Conservation (phyloP, 2,329 filamentous ascomycete species). For the Fusarium incarnatum region DNA sequence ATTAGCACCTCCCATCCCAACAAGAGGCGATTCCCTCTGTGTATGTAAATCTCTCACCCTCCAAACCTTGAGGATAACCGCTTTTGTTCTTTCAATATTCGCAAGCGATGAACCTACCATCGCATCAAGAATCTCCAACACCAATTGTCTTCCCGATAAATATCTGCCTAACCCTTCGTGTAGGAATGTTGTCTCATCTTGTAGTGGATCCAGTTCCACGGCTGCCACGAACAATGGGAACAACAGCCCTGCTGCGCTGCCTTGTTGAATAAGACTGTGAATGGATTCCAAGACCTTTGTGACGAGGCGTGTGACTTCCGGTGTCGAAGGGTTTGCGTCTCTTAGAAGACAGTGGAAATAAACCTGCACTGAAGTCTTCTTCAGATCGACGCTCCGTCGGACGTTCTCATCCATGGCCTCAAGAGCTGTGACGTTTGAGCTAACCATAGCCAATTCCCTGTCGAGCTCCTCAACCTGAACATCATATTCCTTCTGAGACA, state of each 20-base stretch:
- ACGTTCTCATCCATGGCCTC: conserved; percentile 29
- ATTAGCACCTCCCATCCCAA: conserved; percentile 7
- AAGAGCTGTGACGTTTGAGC: not conserved
- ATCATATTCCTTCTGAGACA: conserved; percentile 1
- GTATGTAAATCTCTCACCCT: conserved; percentile 53
- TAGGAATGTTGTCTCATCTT: conserved; percentile 17
- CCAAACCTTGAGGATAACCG: conserved; percentile 62
- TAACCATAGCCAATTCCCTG: not conserved
- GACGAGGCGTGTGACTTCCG: conserved; percentile 12
- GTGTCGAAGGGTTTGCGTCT: conserved; percentile 54
- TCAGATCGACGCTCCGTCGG: conserved; percentile 47
- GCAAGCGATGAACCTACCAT: conserved; percentile 56
- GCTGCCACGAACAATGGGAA: conserved; percentile 43
- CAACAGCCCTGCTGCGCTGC: conserved; percentile 34
- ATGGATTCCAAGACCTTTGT: conserved; percentile 22
- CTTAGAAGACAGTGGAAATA: conserved; percentile 60
- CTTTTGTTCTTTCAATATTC: conserved; percentile 58
- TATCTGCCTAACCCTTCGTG: not conserved
- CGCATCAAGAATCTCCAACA: conserved; percentile 44
- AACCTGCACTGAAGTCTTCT: conserved; percentile 56
- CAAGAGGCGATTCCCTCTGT: not conserved
- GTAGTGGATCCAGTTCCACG: conserved; percentile 34
- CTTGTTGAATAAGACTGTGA: conserved; percentile 20
- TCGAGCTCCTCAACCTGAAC: conserved; percentile 11
- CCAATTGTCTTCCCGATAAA: conserved; percentile 30